Evolutionary conservation across 2,329 filamentous ascomycete genomes (phyloP).

Genomic region (Penicillium polonicum): DNA sequence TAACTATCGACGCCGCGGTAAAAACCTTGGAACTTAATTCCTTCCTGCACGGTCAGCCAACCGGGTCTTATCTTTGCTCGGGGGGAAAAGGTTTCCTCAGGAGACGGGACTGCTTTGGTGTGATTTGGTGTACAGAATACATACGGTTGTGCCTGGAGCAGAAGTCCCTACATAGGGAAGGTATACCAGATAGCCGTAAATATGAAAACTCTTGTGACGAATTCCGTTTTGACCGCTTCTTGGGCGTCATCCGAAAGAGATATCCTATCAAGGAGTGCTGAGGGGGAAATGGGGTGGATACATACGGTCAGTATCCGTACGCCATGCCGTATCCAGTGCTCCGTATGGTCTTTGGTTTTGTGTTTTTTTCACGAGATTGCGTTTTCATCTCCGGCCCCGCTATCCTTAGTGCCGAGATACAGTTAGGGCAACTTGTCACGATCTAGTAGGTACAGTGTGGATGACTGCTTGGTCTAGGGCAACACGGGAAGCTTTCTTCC

Average conservation of each 20-base stretch:
- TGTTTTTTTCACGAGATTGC: not conserved
- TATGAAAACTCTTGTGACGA: not conserved
- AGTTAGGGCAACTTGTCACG: not conserved
- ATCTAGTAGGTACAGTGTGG: not conserved
- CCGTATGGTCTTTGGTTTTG: not conserved
- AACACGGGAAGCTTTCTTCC: conserved; percentile 3
- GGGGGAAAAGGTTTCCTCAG: not conserved
- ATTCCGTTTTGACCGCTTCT: conserved; percentile 1
- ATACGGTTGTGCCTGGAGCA: not conserved
- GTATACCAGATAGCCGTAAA: not conserved
- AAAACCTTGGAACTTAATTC: not conserved
- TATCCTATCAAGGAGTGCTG: not conserved
- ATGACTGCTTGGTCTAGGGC: not conserved
- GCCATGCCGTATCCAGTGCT: not conserved
- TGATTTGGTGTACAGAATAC: not conserved
- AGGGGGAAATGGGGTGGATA: not conserved
- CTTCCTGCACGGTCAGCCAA: not conserved
- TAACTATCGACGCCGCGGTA: too few species aligned
- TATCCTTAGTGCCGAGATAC: not conserved
- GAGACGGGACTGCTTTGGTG: not conserved
- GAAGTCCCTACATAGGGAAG: not conserved
- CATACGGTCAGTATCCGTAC: not conserved
- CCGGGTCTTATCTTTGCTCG: not conserved
- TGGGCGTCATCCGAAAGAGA: not conserved
- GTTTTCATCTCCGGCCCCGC: conserved; percentile 11